Percentiles rank a stretch among this genome's conserved stretches.
phyloP scores from a whole-genome alignment of 2,329 filamentous ascomycete species.

The Reticulascus tulasneorum region DNA sequence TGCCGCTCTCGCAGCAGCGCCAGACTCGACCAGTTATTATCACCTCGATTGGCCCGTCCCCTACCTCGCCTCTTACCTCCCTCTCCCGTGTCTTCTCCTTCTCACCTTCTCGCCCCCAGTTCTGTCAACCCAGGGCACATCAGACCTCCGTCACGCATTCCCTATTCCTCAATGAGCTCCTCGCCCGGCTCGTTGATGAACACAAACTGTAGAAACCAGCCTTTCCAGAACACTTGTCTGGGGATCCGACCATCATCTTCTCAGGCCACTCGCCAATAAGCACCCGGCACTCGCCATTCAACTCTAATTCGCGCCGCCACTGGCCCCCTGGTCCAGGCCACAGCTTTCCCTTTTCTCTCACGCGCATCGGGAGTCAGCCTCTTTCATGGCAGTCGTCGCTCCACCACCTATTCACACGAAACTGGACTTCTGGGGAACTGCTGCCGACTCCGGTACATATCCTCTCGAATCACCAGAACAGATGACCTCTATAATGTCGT shows the following conservation, averaged over 20 bases:
- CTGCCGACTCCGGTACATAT: conserved; percentile 23
- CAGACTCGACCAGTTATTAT: background rate
- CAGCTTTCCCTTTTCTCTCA: no score
- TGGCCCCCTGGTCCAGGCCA: conserved; percentile 1
- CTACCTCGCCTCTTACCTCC: conserved; percentile 7
- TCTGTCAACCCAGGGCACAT: no score
- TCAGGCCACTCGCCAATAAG: conserved; percentile 2
- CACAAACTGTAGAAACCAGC: no score
- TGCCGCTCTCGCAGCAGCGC: conserved; percentile 9
- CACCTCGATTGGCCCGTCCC: conserved; percentile 13
- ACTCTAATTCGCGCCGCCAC: background rate
- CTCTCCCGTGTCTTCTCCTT: conserved; percentile 9
- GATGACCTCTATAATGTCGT: conserved; percentile 44
- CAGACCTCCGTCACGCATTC: no score
- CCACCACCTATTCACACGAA: conserved; percentile 26
- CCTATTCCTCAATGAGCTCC: no score
- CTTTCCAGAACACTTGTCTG: no score
- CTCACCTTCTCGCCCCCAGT: no score
- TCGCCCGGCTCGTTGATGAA: no score
- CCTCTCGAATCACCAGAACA: conserved; percentile 21
- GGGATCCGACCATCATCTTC: no score
- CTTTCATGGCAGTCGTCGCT: no score
- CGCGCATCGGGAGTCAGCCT: no score
- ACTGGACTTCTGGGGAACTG: conserved; percentile 24
- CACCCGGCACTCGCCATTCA: background rate